These are phyloP conservation scores for Malus sylvestris DNA, from an alignment of 306 rosid genomes.

Conservation along the genomic window DNA sequence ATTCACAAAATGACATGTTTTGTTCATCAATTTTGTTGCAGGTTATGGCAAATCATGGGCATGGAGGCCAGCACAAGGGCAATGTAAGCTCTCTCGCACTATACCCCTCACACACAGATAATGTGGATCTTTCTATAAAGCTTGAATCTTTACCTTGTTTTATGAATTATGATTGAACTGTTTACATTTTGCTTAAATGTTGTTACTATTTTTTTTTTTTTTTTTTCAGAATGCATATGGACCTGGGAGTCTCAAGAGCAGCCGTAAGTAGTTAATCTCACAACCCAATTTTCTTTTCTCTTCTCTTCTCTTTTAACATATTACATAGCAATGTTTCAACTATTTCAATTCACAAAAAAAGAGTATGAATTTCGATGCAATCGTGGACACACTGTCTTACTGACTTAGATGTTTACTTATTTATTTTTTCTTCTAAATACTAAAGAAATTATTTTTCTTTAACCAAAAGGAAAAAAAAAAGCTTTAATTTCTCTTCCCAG, in stretches of 20 bases:
- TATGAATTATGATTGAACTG: neutral
- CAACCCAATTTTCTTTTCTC: neutral
- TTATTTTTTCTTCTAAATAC: neutral
- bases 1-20: neutral
- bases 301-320: neutral
- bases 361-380: neutral
- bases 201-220: neutral
- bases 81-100: neutral
- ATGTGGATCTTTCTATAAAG: neutral
- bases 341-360: no score
- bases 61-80: constrained; percentile 42
- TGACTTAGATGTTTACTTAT: neutral
- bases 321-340: neutral
- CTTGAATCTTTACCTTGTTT: neutral
- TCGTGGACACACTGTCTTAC: no score
- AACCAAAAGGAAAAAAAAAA: neutral
- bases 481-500: neutral
- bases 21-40: constrained; percentile 16
- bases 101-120: neutral
- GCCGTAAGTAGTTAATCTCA: constrained; percentile 42
- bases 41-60: constrained; percentile 65
- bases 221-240: constrained; percentile 48
- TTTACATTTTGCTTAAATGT: neutral
- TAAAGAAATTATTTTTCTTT: neutral
- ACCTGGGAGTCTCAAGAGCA: constrained; percentile 66